These are phyloP conservation scores for Lactarius indigo DNA, from an alignment of 768 basidiomycete species.

Conservation along the genomic window DNA sequence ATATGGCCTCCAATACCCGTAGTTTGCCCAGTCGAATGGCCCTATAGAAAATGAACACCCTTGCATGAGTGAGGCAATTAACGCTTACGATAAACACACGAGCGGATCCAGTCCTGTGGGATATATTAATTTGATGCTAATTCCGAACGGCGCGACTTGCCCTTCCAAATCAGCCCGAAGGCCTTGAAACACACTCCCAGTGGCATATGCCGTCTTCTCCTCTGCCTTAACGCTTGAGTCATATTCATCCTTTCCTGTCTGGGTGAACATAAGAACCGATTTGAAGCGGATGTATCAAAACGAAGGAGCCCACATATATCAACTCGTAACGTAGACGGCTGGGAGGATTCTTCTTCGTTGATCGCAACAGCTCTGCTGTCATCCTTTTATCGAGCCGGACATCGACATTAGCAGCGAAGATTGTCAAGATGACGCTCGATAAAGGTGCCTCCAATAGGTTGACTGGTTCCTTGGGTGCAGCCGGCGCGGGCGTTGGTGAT, in stretches of 20 bases:
- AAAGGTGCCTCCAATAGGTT: slow-evolving; percentile 39
- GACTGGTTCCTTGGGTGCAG: slow-evolving; percentile 29
- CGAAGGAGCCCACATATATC: slow-evolving; percentile 62
- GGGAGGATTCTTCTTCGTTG: slow-evolving; percentile 95
- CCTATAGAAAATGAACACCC: slow-evolving; percentile 40
- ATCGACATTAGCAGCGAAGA: slow-evolving; percentile 64
- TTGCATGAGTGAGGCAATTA: not conserved
- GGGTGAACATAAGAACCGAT: not conserved
- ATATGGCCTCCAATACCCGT: slow-evolving; percentile 74
- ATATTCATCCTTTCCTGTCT: slow-evolving; percentile 83
- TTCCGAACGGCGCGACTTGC: slow-evolving; percentile 37
- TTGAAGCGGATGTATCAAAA: slow-evolving; percentile 1
- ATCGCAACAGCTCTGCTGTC: slow-evolving; percentile 71
- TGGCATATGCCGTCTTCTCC: slow-evolving; percentile 50
- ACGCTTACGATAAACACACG: slow-evolving; percentile 77
- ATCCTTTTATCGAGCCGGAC: slow-evolving; percentile 65
- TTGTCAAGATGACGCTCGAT: slow-evolving; percentile 56
- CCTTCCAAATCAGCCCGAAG: slow-evolving; percentile 83
- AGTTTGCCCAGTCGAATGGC: slow-evolving; percentile 89
- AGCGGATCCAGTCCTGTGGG: slow-evolving; percentile 55
- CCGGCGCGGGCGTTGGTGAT: slow-evolving; percentile 33
- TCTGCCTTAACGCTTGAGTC: slow-evolving; percentile 72
- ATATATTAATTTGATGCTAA: not conserved
- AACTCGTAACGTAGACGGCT: slow-evolving; percentile 69
- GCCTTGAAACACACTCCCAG: slow-evolving; percentile 83